Conservation (phyloP, 495 filamentous ascomycete genomes). For the Daldinia concentrica region DNA sequence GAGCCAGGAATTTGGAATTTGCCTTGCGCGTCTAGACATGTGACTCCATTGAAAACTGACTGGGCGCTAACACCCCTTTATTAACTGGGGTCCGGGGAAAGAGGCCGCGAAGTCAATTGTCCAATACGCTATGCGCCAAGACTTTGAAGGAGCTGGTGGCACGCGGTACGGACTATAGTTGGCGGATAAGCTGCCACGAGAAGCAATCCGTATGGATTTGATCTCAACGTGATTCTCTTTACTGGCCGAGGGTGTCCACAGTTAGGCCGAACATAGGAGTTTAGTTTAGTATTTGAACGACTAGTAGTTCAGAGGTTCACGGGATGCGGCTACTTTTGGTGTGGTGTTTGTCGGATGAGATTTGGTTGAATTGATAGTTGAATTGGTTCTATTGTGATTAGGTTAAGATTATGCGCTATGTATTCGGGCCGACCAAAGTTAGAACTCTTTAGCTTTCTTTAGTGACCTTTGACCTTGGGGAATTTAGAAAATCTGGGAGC, state of each 20-base stretch:
- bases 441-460: conserved; percentile 5
- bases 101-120: background rate
- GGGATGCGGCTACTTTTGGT: conserved; percentile 22
- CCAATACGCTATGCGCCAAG: conserved; percentile 14
- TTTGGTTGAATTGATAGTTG: background rate
- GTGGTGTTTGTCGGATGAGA: conserved; percentile 1
- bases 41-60: conserved; percentile 5
- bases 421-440: conserved; percentile 32
- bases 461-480: conserved; percentile 6
- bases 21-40: conserved; percentile 8
- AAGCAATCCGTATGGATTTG: background rate
- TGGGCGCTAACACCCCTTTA: background rate
- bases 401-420: conserved; percentile 1
- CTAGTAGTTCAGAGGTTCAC: background rate
- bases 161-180: background rate
- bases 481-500: conserved; percentile 13
- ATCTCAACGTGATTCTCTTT: background rate
- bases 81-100: conserved; percentile 15
- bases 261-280: conserved; percentile 30
- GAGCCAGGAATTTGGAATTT: conserved; percentile 7
- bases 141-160: conserved; percentile 14
- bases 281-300: background rate
- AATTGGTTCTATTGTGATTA: background rate
- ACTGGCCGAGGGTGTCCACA: conserved; percentile 23
- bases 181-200: conserved; percentile 1